These are phyloP conservation scores for Chlorociboria aeruginascens DNA, from an alignment of 495 filamentous ascomycete species.

Conservation along the genomic window DNA sequence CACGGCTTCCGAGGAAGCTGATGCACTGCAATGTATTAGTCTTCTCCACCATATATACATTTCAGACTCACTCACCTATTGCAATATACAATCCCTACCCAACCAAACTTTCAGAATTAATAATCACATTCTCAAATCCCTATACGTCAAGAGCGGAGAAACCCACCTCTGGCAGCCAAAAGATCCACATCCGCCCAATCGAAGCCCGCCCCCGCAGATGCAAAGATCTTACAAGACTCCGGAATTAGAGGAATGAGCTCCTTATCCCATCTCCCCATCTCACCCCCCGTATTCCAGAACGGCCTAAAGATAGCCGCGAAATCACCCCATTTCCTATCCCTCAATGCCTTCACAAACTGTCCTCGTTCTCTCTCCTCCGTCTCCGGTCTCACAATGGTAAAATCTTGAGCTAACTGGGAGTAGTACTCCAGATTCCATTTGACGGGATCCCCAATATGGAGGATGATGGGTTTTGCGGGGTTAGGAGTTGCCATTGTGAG, in stretches of 20 bases:
- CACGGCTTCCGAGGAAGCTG: conserved; percentile 46
- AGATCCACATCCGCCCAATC: conserved; percentile 64
- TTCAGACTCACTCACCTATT: conserved; percentile 11
- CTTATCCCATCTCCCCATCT: conserved; percentile 67
- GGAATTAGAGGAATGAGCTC: conserved; percentile 59
- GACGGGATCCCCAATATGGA: conserved; percentile 60
- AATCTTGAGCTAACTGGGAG: conserved; percentile 39
- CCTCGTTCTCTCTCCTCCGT: conserved; percentile 36
- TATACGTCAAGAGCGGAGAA: conserved; percentile 7
- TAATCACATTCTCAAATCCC: neutral
- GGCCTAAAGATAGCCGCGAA: conserved; percentile 65
- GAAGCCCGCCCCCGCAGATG: conserved; percentile 62
- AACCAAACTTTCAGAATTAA: neutral
- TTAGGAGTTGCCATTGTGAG: neutral
- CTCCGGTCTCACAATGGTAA: conserved; percentile 45
- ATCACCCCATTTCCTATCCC: conserved; percentile 53
- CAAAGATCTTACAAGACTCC: conserved; percentile 50
- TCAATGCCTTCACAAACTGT: conserved; percentile 51
- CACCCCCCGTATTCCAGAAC: conserved; percentile 68
- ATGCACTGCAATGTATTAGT: conserved; percentile 26
- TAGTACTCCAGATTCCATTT: conserved; percentile 52
- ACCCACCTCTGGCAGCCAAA: conserved; percentile 52
- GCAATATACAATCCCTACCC: conserved; percentile 16
- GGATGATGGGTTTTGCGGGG: conserved; percentile 28
- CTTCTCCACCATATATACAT: neutral